These are phyloP conservation scores for Alternaria postmessia DNA, from an alignment of 2,329 filamentous ascomycete species.

Conservation along the genomic window DNA sequence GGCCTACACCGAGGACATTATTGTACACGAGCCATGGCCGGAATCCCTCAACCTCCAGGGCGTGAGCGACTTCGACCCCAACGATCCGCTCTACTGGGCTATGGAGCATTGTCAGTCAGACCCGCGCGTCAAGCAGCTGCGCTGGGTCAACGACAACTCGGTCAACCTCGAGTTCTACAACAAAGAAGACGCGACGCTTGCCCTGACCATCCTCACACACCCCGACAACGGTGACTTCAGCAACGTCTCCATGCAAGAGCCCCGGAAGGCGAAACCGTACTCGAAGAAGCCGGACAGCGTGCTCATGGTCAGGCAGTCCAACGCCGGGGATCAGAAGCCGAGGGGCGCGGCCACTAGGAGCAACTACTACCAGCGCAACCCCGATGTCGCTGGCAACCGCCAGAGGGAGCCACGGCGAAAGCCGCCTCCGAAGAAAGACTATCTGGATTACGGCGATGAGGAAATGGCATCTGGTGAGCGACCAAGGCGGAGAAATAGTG, in stretches of 20 bases:
- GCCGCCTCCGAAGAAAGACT: conserved; percentile 45
- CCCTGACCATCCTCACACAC: conserved; percentile 62
- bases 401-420: conserved; percentile 63
- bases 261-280: conserved; percentile 73
- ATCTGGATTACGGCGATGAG: conserved; percentile 43
- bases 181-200: conserved; percentile 61
- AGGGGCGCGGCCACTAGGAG: conserved; percentile 80
- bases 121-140: conserved; percentile 67
- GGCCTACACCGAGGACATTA: conserved; percentile 45
- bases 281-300: conserved; percentile 72
- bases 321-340: conserved; percentile 80
- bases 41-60: conserved; percentile 86
- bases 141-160: conserved; percentile 95
- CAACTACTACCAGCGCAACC: conserved; percentile 90
- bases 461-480: conserved; percentile 30
- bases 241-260: conserved; percentile 62
- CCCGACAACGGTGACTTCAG: conserved; percentile 54
- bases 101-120: conserved; percentile 68
- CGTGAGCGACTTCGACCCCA: conserved; percentile 80
- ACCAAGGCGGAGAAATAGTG: conserved; percentile 52
- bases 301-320: conserved; percentile 77
- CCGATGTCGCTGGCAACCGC: conserved; percentile 76
- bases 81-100: conserved; percentile 80
- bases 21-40: conserved; percentile 48
- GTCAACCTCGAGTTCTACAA: conserved; percentile 82